Evolutionary conservation across 257 asterid genomes (phyloP), one percentile per base, ranked within the genome.

Genomic region (Perilla frutescens): DNA sequence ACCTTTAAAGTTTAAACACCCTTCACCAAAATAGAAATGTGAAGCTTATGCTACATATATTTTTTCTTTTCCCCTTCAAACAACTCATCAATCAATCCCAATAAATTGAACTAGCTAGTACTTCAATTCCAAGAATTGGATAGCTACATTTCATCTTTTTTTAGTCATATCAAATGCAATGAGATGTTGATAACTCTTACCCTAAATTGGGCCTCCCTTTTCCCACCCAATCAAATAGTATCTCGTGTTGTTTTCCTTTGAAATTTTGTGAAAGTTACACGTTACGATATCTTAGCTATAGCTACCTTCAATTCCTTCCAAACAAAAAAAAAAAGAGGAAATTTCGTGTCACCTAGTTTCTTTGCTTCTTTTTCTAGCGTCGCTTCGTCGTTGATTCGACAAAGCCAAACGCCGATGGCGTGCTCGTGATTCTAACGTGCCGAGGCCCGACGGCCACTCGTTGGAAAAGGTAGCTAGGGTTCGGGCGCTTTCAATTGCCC

Each of bases 101-200:
- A 62, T 62, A 68, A 73, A 72, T 20, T 20, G 26, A 20, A 20
- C 26, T 20, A 20, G 3, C 56, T 53, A 63, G 29, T 54, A 73
- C 40, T 6, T 20, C 26, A 20, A 20, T 20, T 71, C 76, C 73
- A 72, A 68, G 20, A 41, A 47, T 26, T 7, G 14, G 80, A 81
- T 34, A 65, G 82, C 77, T 62, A 77, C 82, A 11, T 4, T 31
- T 56, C 82, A 69, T 51, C 80, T 77, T 76, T 81, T 53, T 49
- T 51, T 8, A n/a, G 62, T 60, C 7, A 39, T 62, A 8, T 32
- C 78, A 62, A 53, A 6, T 7, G 50, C 39, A 26, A 41, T 61
- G 77, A 56, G 71, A 76, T 72, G 74, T 76, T 72, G 84, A 80
- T 76, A 31, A 66, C 70, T 71, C 75, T 47, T 61, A n/a, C 57